Evolutionary conservation across 129 eudicot species (phyloP), one percentile per base, ranked within the genome.

Genomic region (Artemisia argyi): DNA sequence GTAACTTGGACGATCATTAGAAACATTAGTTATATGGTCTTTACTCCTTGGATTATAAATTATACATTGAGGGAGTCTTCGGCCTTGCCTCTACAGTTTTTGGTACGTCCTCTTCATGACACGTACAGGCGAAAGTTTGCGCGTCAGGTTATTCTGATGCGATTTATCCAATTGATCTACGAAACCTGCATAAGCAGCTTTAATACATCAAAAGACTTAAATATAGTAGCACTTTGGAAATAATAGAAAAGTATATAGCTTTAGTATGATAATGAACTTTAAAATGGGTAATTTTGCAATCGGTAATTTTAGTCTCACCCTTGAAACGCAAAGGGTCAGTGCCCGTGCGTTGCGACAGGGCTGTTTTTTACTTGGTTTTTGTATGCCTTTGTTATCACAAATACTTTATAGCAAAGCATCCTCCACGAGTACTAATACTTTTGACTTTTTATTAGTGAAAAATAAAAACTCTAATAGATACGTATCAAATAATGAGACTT

Each of bases 41-140:
- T 58, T 72, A 61, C 77, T 78, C 60, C 68, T 82, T 24, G 66
- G 44, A 59, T 51, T 73, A 73, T 73, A 73, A 73, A 55, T 28
- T 28, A 28, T 28, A 28, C 3, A 4, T 58, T 1, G 81, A 71
- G 63, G 74, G 39, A 11, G 22, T 56, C 66, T 76, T 71, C 4
- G 61, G 54, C 46, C 18, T 20, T 22, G 67, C 19, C 22, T n/a
- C 32, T 50, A 68, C 46, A 8, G 78, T 68, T 72, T 81, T 81
- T 71, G 78, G 52, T 72, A 35, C 52, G 30, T 64, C 42, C 75
- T 65, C 51, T 65, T 76, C 65, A 35, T 62, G 46, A 19, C 53
- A 46, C 72, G 75, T 53, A 35, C 46, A 24, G 2, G 26, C 26
- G 26, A 24, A 24, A 24, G 26, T 67, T 65, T 81, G 80, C 44